These are phyloP conservation scores for Hyphopichia pseudoburtonii DNA, from an alignment of 1,139 yeast genomes.

Conservation along the genomic window DNA sequence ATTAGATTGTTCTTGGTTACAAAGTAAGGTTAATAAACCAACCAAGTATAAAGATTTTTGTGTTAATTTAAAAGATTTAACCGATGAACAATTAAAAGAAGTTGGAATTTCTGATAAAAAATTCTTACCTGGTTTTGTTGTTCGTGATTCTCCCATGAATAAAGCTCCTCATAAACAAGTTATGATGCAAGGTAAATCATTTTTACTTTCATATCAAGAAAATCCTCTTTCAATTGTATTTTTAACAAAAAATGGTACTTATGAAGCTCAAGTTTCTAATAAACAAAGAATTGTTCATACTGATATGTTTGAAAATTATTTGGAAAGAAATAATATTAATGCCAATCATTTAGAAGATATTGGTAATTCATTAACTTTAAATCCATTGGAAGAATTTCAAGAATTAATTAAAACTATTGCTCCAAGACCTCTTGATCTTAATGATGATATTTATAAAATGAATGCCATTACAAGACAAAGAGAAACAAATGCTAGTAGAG, in stretches of 20 bases:
- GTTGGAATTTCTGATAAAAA: slow-evolving; percentile 16
- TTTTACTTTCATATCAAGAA: slow-evolving; percentile 18
- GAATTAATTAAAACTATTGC: slow-evolving; percentile 12
- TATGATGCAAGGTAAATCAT: slow-evolving; percentile 28
- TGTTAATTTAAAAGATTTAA: slow-evolving; percentile 12
- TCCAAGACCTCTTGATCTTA: slow-evolving; percentile 18
- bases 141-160: slow-evolving; percentile 25
- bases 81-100: slow-evolving; percentile 13
- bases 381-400: slow-evolving; percentile 16
- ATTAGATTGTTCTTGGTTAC: slow-evolving; percentile 23
- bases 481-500: slow-evolving; percentile 18
- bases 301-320: slow-evolving; percentile 24
- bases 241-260: slow-evolving; percentile 17
- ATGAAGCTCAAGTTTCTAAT: slow-evolving; percentile 13
- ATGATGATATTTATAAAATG: slow-evolving; percentile 20
- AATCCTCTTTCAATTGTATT: slow-evolving; percentile 17
- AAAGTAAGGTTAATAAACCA: slow-evolving; percentile 21
- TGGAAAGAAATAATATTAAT: slow-evolving; percentile 20
- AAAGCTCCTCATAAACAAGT: slow-evolving; percentile 29
- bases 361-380: slow-evolving; percentile 7
- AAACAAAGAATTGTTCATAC: slow-evolving; percentile 25
- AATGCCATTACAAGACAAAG: slow-evolving; percentile 15
- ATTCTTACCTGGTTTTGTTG: slow-evolving; percentile 26
- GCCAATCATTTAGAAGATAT: slow-evolving; percentile 14
- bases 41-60: slow-evolving; percentile 24